Base-by-base conservation (phyloP, 2,329 filamentous ascomycete genomes). In the Hypoxylon sp. region DNA sequence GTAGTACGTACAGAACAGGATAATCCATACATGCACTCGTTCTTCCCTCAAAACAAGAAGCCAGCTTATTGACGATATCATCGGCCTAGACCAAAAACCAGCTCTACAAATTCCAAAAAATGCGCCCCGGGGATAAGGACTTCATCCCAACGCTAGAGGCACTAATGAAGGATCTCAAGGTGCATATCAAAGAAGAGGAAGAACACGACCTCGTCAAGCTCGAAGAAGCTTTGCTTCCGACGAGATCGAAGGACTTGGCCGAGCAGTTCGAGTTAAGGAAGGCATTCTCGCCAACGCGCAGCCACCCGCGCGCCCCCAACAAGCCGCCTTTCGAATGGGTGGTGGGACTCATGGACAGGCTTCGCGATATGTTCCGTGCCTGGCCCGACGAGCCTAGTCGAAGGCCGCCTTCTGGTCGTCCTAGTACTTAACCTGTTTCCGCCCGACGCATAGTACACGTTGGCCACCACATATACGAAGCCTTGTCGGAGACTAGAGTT, bases 271-370 rank as follows among this genome's bases (percentile, higher is more conserved):
- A 71, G 30, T 76, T 79, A 19, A 83, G 80, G 3, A 85, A 85
- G 71, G 72, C 74, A 46, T 80, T 84, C 59, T 78, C 79, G 3
- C 82, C 82, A 2, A 79, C 79, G 3, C 76, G 80, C 24, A 77
- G 76, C 24, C 81, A 83, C 68, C 80, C 81, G n/a, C 72, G 70
- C 49, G 74, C 78, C 1, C 81, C 82, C 2, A 77, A 82, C 61
- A 80, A 79, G 53, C 81, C 81, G 0, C 80, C 79, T 0, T 85
- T 84, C 61, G 83, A 85, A 75, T 85, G 81, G 0, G 79, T 78
- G 0, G 77, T 76, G 22, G 81, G 79, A 0, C 68, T 86, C 34
- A 70, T 87, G n/a, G 85, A 86, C 71, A 80, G 80, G 59, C 65
- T 87, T 19, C 73, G 74, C 30, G 82, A 86, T 74, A 49, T 85